phyloP scores from a whole-genome alignment of 2,329 filamentous ascomycete species.

The Colletotrichum coccodes region DNA sequence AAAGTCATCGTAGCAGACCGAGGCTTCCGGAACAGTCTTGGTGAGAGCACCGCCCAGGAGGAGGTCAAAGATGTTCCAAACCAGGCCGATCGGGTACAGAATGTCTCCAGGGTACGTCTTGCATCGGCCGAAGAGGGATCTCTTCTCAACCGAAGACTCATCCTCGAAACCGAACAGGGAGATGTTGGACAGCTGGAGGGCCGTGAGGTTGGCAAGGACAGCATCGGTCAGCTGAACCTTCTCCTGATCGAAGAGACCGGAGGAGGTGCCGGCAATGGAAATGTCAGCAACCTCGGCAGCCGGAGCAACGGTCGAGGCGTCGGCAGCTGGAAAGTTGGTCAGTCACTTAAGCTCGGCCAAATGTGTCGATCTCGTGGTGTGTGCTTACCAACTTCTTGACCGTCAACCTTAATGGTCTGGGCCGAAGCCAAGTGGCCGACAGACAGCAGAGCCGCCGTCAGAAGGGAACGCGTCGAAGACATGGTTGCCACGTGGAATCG shows the following conservation, averaged over 20 bases:
- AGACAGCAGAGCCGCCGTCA: slow-evolving; percentile 28
- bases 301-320: slow-evolving; percentile 37
- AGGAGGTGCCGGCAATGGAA: slow-evolving; percentile 1
- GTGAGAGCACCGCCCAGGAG: slow-evolving; percentile 44
- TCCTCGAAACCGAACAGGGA: slow-evolving; percentile 45
- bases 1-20: slow-evolving; percentile 45
- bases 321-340: slow-evolving; percentile 30
- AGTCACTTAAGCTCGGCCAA: neutral
- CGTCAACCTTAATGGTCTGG: slow-evolving; percentile 39
- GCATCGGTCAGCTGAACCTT: slow-evolving; percentile 46
- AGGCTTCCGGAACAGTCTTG: slow-evolving; percentile 44
- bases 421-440: slow-evolving; percentile 28
- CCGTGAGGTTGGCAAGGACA: slow-evolving; percentile 44
- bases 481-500: slow-evolving; percentile 26
- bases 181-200: slow-evolving; percentile 41
- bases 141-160: slow-evolving; percentile 34
- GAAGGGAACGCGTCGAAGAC: slow-evolving; percentile 23
- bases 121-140: slow-evolving; percentile 38
- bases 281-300: slow-evolving; percentile 30
- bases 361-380: neutral
- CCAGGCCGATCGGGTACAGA: slow-evolving; percentile 39
- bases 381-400: slow-evolving; percentile 37
- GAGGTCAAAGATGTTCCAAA: slow-evolving; percentile 48
- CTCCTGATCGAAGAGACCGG: slow-evolving; percentile 33
- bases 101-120: slow-evolving; percentile 46